These are phyloP conservation scores for Penicillium digitatum DNA, from an alignment of 2,329 filamentous ascomycete species.

Conservation along the genomic window DNA sequence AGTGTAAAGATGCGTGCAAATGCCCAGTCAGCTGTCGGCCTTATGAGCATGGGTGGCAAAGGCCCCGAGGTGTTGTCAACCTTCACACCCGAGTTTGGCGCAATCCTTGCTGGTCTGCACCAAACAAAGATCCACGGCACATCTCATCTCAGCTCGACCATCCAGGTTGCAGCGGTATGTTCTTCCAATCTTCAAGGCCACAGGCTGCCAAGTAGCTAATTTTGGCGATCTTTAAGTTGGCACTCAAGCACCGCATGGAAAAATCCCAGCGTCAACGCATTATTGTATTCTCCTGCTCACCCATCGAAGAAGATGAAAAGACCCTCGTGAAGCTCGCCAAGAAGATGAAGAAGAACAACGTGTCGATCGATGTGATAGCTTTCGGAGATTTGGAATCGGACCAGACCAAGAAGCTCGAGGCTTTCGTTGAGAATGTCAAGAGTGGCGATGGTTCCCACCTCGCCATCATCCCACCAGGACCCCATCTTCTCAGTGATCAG, in stretches of 20 bases:
- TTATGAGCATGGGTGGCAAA: constrained; percentile 98
- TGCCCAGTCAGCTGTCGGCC: constrained; percentile 91
- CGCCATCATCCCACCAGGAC: constrained; percentile 83
- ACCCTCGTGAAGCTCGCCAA: constrained; percentile 83
- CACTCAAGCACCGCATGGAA: constrained; percentile 96
- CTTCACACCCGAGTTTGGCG: constrained; percentile 91
- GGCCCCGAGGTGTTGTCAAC: constrained; percentile 97
- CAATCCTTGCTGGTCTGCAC: constrained; percentile 87
- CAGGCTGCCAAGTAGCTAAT: constrained; percentile 11
- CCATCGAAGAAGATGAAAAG: constrained; percentile 84
- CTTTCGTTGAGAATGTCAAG: constrained; percentile 92
- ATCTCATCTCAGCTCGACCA: constrained; percentile 83
- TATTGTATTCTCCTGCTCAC: constrained; percentile 93
- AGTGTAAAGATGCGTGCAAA: constrained; percentile 92
- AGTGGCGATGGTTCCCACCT: constrained; percentile 86
- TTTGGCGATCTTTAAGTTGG: constrained; percentile 59
- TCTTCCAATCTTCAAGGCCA: not conserved
- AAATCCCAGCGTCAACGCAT: constrained; percentile 95
- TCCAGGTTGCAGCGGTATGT: constrained; percentile 89
- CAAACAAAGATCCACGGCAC: constrained; percentile 90
- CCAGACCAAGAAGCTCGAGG: constrained; percentile 80
- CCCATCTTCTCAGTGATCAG: constrained; percentile 87
- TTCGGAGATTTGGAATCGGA: constrained; percentile 93
- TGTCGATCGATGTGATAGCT: constrained; percentile 88
- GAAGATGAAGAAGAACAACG: constrained; percentile 98